Evolutionary conservation across 1,284 basidiomycete genomes (phyloP).

Genomic region (Ustilago nuda): DNA sequence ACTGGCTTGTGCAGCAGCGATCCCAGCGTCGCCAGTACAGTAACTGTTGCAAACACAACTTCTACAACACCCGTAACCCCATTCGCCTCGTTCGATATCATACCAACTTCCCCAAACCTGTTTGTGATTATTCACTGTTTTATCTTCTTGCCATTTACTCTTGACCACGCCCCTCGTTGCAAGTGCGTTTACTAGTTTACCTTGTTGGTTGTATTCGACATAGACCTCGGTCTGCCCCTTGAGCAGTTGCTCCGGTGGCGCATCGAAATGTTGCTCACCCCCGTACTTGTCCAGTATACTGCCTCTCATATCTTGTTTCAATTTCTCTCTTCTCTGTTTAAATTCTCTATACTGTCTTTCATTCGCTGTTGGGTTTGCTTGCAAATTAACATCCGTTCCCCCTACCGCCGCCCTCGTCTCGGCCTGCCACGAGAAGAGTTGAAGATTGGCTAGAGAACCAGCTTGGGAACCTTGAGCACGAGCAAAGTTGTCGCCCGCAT

Average conservation of each 20-base stretch:
- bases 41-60: conserved; percentile 87
- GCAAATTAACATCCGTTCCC: conserved; percentile 93
- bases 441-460: conserved; percentile 87
- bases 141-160: conserved; percentile 82
- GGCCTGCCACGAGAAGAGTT: conserved; percentile 97
- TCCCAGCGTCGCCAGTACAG: conserved; percentile 90
- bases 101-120: conserved; percentile 97
- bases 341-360: conserved; percentile 91
- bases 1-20: conserved; percentile 76
- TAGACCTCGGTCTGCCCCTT: conserved; percentile 97
- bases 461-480: conserved; percentile 86
- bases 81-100: conserved; percentile 77
- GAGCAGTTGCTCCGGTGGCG: conserved; percentile 85
- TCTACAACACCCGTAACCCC: conserved; percentile 97
- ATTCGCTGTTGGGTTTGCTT: conserved; percentile 93
- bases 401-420: conserved; percentile 74
- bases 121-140: conserved; percentile 92
- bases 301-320: conserved; percentile 85
- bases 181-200: conserved; percentile 90
- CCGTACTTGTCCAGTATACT: conserved; percentile 78
- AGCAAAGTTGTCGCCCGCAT: conserved; percentile 96
- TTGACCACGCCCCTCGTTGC: conserved; percentile 86
- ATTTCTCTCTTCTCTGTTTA: conserved; percentile 88
- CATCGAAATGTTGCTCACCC: conserved; percentile 90
- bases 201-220: conserved; percentile 93